A percentile compares a stretch with the other conserved stretches of the same genome.
phyloP scores from a whole-genome alignment of 1,284 basidiomycete species.

The Peniophora sp. region DNA sequence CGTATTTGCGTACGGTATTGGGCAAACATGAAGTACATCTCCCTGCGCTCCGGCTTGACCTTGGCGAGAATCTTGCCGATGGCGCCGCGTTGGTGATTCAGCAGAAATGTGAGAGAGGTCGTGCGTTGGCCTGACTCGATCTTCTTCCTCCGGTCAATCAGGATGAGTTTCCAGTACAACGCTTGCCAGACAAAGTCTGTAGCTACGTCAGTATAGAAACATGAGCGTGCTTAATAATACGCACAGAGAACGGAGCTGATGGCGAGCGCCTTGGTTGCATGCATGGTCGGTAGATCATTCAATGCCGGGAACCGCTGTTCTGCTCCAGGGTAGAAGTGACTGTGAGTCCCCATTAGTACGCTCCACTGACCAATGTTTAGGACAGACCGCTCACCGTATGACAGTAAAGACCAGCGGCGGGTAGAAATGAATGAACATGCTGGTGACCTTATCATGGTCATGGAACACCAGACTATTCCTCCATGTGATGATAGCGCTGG shows the following conservation, averaged over 20 bases:
- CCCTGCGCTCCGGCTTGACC: conserved; percentile 55
- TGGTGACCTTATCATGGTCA: conserved; percentile 88
- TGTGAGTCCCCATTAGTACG: conserved; percentile 20
- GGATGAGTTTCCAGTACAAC: conserved; percentile 89
- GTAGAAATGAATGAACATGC: conserved; percentile 87
- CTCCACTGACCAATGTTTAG: conserved; percentile 6
- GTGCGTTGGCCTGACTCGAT: conserved; percentile 82
- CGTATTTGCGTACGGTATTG: conserved; percentile 59
- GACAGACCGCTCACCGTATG: conserved; percentile 54
- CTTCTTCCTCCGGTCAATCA: conserved; percentile 77
- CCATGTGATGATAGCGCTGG: conserved; percentile 94
- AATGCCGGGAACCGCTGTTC: conserved; percentile 79
- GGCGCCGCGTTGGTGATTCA: conserved; percentile 78
- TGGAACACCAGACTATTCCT: conserved; percentile 95
- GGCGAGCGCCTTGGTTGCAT: conserved; percentile 55
- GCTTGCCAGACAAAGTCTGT: conserved; percentile 83
- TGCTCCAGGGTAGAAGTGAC: conserved; percentile 78
- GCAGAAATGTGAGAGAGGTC: conserved; percentile 78
- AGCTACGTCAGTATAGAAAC: conserved; percentile 8
- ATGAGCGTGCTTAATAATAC: conserved; percentile 5
- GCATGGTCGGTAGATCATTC: conserved; percentile 49
- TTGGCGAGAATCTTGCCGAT: conserved; percentile 68
- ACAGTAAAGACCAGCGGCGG: conserved; percentile 82
- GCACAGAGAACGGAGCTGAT: conserved; percentile 69
- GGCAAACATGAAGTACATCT: conserved; percentile 74